Evolutionary conservation across 352 stramenopile genomes (phyloP), one percentile per base, ranked within the genome.

Genomic region (Phytophthora hybrid): DNA sequence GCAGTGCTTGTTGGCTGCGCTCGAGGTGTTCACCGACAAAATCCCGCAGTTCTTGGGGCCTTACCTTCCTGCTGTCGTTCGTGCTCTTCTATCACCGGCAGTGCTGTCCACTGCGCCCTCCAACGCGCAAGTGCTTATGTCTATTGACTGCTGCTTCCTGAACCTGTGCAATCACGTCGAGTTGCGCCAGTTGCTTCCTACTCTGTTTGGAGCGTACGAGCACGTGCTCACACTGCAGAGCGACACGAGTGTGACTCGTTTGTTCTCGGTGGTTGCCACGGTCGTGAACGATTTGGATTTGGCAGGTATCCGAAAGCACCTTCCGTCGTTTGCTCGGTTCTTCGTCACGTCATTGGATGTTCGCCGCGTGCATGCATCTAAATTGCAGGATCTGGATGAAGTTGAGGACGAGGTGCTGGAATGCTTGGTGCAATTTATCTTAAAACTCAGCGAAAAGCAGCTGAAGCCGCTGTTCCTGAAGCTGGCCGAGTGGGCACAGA

Each of bases 391-490:
- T 46, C 51, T 94, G 29, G 87, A 94, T 39, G 67, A 71, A 1
- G 87, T 95, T 2, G 89, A 97, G 49, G 88, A 96, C 57, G 87
- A 93, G 34, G 71, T 94, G 14, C 77, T 97, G 1, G 84, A 93
- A 3, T 87, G 87, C 23, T 72, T 96, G 13, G 80, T 95, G 21
- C 80, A 93, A 58, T 94, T 97, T 55, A 82, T 97, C 8, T 64
- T 97, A 26, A 93, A 96, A 58, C 66, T 97, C 29, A 97, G 87
- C 68, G 92, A 97, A 63, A 97, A 96, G 75, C 91, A 97, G 76
- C 80, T 96, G 47, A 96, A 96, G 75, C 92, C 92, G 59, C 72
- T 97, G 29, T 96, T 97, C 69, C 66, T 97, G 31, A 96, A 97
- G 71, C 71, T 97, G 53, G 73, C 73, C 18, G 87, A 95, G 75